Evolutionary conservation across 2,329 filamentous ascomycete species (phyloP).

Genomic region (Aspergillus alliaceus): DNA sequence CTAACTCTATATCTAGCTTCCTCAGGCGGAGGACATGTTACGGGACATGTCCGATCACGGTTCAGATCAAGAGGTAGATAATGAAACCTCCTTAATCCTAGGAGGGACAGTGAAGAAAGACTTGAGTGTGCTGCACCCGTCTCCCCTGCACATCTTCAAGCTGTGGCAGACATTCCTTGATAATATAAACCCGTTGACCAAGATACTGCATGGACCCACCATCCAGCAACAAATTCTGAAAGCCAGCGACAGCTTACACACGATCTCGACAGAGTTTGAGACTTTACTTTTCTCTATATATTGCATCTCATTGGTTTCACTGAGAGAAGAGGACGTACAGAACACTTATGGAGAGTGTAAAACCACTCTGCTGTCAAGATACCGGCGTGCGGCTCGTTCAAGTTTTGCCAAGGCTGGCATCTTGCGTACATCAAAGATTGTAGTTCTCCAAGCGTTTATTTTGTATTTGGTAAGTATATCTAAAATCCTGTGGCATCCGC

Average conservation of each 20-base stretch:
- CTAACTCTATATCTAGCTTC: background rate
- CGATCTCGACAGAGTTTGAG: constrained; percentile 59
- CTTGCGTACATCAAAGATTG: constrained; percentile 45
- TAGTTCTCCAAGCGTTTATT: constrained; percentile 48
- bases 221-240: constrained; percentile 64
- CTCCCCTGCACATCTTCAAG: constrained; percentile 28
- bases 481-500: background rate
- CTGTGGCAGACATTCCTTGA: constrained; percentile 69
- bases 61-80: background rate
- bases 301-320: constrained; percentile 56
- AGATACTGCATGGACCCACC: constrained; percentile 66
- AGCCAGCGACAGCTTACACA: constrained; percentile 56
- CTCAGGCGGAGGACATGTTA: constrained; percentile 1
- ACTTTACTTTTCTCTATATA: constrained; percentile 69
- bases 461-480: constrained; percentile 42
- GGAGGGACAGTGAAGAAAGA: background rate
- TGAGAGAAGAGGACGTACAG: constrained; percentile 56
- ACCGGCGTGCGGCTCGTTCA: constrained; percentile 45
- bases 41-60: constrained; percentile 3
- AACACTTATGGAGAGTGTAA: constrained; percentile 31
- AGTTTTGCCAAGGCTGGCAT: constrained; percentile 29
- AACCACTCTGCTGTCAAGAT: constrained; percentile 34
- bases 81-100: constrained; percentile 1
- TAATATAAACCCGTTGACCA: constrained; percentile 68
- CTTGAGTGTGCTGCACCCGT: constrained; percentile 16